Percentiles rank a stretch among this genome's conserved stretches.
Evolutionary conservation across 345 rosid genomes (phyloP).

Genomic region (Clausena lansium): DNA sequence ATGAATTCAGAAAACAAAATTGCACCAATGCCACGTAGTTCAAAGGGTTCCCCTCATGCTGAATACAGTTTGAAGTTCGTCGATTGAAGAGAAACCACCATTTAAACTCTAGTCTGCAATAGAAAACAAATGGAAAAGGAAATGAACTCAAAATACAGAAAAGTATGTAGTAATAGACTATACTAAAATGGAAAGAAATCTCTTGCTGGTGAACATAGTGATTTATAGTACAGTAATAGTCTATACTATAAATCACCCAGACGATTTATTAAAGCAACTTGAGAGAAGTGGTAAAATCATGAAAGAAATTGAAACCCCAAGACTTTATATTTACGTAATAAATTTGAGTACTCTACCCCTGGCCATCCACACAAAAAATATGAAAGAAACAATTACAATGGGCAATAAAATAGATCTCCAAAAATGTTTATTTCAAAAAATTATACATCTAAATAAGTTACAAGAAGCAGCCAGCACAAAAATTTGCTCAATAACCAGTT

Average conservation of each 20-base stretch:
- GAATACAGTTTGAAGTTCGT: slow-evolving; percentile 10
- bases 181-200: not conserved
- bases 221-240: too few species aligned
- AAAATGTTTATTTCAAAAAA: not conserved
- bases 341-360: too few species aligned
- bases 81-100: slow-evolving; percentile 15
- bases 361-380: too few species aligned
- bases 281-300: not conserved
- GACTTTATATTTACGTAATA: not conserved
- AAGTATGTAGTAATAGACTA: not conserved
- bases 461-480: not conserved
- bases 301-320: not conserved
- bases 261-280: not conserved
- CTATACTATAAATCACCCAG: not conserved
- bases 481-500: not conserved
- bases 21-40: slow-evolving; percentile 16
- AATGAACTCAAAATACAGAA: slow-evolving; percentile 7
- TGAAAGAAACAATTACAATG: not conserved
- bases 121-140: slow-evolving; percentile 6
- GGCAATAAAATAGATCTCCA: not conserved
- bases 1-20: slow-evolving; percentile 35
- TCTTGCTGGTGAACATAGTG: not conserved
- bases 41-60: slow-evolving; percentile 24
- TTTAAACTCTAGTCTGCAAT: slow-evolving; percentile 27
- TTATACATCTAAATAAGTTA: not conserved